These are phyloP conservation scores for Apostasia ramifera DNA, from an alignment of 106 monocot species.

Conservation along the genomic window DNA sequence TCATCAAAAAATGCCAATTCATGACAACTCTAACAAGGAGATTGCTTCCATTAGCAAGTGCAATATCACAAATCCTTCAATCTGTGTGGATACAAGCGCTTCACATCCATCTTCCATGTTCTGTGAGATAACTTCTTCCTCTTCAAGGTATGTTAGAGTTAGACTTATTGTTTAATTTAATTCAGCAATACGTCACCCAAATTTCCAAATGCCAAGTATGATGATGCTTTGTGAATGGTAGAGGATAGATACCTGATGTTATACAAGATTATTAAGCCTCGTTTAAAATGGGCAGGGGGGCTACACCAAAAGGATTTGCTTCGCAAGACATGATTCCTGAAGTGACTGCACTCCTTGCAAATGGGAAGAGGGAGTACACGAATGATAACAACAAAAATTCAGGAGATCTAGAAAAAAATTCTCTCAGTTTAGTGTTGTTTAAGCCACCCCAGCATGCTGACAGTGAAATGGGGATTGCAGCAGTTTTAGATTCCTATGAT, in stretches of 20 bases:
- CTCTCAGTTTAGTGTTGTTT: constrained; percentile 17
- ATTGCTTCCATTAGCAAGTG: background rate
- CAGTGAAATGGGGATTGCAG: constrained; percentile 26
- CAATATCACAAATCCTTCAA: background rate
- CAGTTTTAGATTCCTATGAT: constrained; percentile 40
- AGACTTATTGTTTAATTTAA: background rate
- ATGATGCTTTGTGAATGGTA: background rate
- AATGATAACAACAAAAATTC: background rate
- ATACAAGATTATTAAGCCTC: background rate
- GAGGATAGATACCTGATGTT: constrained; percentile 2
- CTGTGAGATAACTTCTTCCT: background rate
- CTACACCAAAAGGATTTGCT: background rate
- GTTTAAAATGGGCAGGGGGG: background rate
- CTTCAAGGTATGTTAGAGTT: background rate
- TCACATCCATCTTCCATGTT: background rate
- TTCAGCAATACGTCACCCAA: background rate
- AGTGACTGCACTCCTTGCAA: background rate
- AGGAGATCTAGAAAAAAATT: background rate
- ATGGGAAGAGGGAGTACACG: background rate
- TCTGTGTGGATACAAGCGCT: background rate
- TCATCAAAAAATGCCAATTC: background rate
- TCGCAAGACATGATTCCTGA: background rate
- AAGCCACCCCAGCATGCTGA: constrained; percentile 12
- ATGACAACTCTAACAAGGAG: background rate
- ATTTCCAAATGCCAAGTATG: background rate